Evolutionary conservation across 2,329 filamentous ascomycete genomes (phyloP).

Genomic region (Lasiodiplodia gonubiensis): DNA sequence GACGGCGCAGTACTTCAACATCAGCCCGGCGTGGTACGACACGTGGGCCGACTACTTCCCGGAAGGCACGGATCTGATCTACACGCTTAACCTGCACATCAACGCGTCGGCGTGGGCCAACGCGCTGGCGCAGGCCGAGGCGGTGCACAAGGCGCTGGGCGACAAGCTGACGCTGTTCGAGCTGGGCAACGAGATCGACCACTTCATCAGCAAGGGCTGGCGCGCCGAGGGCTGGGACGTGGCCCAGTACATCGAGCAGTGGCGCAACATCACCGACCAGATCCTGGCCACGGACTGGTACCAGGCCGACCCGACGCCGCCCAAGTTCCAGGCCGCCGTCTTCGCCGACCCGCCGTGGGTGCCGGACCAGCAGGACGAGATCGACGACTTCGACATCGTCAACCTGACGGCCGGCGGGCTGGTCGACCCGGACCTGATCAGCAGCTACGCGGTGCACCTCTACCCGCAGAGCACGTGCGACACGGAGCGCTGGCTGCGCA

Average conservation of each 20-base stretch:
- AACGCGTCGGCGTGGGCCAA: slow-evolving; percentile 22
- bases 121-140: slow-evolving; percentile 24
- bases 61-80: slow-evolving; percentile 21
- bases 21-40: slow-evolving; percentile 26
- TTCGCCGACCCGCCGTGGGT: slow-evolving; percentile 28
- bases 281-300: slow-evolving; percentile 30
- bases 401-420: slow-evolving; percentile 30
- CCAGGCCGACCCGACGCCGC: slow-evolving; percentile 20
- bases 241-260: slow-evolving; percentile 24
- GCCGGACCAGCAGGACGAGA: slow-evolving; percentile 22
- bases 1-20: slow-evolving; percentile 26
- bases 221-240: slow-evolving; percentile 24
- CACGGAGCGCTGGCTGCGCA: slow-evolving; percentile 27
- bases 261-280: slow-evolving; percentile 29
- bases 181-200: slow-evolving; percentile 27
- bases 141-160: slow-evolving; percentile 19
- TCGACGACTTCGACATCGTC: slow-evolving; percentile 31
- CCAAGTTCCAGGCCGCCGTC: slow-evolving; percentile 31
- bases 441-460: slow-evolving; percentile 16
- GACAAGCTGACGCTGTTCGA: slow-evolving; percentile 24
- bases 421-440: slow-evolving; percentile 25
- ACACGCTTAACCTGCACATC: slow-evolving; percentile 24
- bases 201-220: slow-evolving; percentile 25
- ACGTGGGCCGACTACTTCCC: slow-evolving; percentile 28
- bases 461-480: slow-evolving; percentile 28